Evolutionary conservation across 1,284 basidiomycete genomes (phyloP).

Genomic region (Fomitopsis schrenkii): DNA sequence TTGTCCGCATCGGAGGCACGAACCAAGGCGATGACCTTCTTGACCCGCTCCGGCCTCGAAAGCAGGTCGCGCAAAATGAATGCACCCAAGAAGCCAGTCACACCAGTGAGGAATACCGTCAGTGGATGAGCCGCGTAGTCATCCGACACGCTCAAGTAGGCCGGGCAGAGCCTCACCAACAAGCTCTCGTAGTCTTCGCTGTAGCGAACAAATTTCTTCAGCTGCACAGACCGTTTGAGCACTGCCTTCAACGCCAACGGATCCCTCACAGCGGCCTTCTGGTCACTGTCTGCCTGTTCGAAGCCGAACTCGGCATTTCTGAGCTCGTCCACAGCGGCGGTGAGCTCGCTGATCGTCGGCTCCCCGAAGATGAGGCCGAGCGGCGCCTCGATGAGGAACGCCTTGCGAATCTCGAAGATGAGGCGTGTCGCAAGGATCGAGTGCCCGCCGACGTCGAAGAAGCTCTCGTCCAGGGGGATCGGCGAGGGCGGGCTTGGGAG

Average conservation of each 20-base stretch:
- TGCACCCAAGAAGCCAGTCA: conserved; percentile 91
- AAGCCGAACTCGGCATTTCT: conserved; percentile 83
- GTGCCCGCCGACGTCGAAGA: conserved; percentile 98
- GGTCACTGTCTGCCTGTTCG: conserved; percentile 35
- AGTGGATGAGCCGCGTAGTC: conserved; percentile 53
- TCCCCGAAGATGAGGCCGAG: conserved; percentile 92
- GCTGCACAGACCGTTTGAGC: conserved; percentile 18
- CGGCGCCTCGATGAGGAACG: conserved; percentile 89
- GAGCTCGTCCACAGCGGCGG: conserved; percentile 74
- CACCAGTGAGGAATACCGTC: conserved; percentile 93
- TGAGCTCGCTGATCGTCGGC: conserved; percentile 85
- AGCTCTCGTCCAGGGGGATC: conserved; percentile 89
- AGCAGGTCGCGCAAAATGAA: conserved; percentile 89
- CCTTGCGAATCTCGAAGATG: conserved; percentile 95
- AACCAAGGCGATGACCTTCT: conserved; percentile 90
- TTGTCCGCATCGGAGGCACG: conserved; percentile 66
- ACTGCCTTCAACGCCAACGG: conserved; percentile 10
- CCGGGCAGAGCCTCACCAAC: conserved; percentile 50
- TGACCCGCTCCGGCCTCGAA: conserved; percentile 54
- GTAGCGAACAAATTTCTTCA: conserved; percentile 51
- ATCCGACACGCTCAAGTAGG: conserved; percentile 54
- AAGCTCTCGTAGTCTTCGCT: conserved; percentile 77
- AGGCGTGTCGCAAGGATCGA: conserved; percentile 97
- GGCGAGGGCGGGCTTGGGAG: conserved; percentile 79
- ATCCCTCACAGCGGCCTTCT: conserved; percentile 16